Evolutionary conservation across 2,329 filamentous ascomycete species (phyloP), one percentile per base, ranked within the genome.

Genomic region (Penicillium brasilianum): DNA sequence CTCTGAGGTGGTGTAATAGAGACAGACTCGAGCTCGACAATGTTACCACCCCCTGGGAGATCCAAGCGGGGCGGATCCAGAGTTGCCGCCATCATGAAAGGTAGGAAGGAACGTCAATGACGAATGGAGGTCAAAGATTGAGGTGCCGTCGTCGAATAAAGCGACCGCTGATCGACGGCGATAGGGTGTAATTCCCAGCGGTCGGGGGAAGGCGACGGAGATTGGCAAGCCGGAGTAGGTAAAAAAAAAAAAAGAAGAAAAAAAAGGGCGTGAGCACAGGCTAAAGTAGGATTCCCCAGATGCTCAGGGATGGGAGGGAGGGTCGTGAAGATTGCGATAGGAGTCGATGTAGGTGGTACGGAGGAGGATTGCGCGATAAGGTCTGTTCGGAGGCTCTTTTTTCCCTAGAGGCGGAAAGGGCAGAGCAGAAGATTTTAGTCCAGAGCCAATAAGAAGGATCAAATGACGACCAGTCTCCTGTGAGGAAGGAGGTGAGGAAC

Each of bases 81-180:
- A 56, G 69, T 63, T 55, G 71, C 68, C 66, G 74, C 71, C 76
- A 78, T 78, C 60, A 61, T 74, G 60, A 65, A 63, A 62, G 65
- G 58, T 52, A 59, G 60, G 44, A 41, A 55, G 44, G 59, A 61
- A 49, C 39, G 54, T 32, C 32, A 49, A 39, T 61, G 55, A 50
- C 55, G 54, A 56, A 50, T 34, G 52, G 54, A 44, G 63, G 56
- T 48, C 62, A 37, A 59, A 54, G 59, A 43, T 50, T 43, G 46
- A 65, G 66, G 64, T 68, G 75, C 74, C 75, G 76, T 75, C 75
- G 76, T 77, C 76, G 73, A 63, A 70, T 66, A 65, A 69, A 69
- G 74, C 71, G 76, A 79, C 77, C 77, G 77, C 77, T 78, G 75
- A 77, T 75, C 76, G 76, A 78, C 77, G 77, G 74, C 76, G 69